Evolutionary conservation across 176 grass and related monocot genomes (phyloP), one percentile per base, ranked within the genome.

Genomic region (Oropetium thomaeum): DNA sequence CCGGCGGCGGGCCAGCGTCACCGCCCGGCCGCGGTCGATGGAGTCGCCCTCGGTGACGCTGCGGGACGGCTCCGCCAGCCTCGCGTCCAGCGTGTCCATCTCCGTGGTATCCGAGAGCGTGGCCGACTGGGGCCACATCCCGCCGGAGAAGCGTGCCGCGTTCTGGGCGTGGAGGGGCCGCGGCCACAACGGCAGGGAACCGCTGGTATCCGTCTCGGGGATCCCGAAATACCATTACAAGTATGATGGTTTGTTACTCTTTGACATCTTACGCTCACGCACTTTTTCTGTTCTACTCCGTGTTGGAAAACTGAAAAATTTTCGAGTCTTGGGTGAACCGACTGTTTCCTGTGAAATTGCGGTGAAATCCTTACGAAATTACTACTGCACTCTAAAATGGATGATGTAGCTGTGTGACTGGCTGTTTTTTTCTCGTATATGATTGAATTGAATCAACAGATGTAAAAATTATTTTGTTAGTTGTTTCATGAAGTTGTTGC

Each of bases 141-240:
- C 26, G 42, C 83, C 91, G 30, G 65, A 49, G 30, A 90, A 88
- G 65, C 73, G 67, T 51, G 74, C 60, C 77, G 78, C 83, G 33
- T 88, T 88, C 75, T 83, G 81, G 96, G 87, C 82, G 10, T 80
- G 76, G 83, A 43, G 80, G 38, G 63, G 67, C 17, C 74, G 81
- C 75, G 83, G 48, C 68, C 47, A 57, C 70, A 66, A 28, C 60
- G 54, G 61, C 34, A 77, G 61, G 58, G 85, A 92, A 33, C 23
- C 80, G n/a, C 49, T 63, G 33, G 14, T 80, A 9, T 88, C 87
- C 61, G 71, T 80, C 28, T 99, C 89, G 48, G 82, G 89, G 64
- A 92, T 95, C 77, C 96, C 92, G 13, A 92, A 88, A 75, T 99
- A 95, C 68, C 81, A 83, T 23, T 88, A 95, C 82, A 99, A 88